Base-by-base conservation (phyloP, 352 stramenopile species). In the Phytophthora multivora region DNA sequence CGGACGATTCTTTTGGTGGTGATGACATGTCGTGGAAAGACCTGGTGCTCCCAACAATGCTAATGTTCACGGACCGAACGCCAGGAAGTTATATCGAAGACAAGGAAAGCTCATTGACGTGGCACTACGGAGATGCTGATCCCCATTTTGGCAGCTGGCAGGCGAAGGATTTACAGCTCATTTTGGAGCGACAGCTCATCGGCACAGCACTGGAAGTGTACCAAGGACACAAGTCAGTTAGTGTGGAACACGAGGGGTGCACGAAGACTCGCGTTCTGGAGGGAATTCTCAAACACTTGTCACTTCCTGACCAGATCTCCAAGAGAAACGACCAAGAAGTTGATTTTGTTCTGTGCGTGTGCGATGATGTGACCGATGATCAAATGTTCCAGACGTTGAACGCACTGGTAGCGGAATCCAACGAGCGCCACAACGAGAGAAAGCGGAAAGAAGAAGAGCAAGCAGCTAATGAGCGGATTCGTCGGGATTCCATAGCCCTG, bases 371-470 rank as follows among this genome's bases (percentile, higher is more conserved):
- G 25, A 93, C 80, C 1, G 89, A 97, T 51, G 88, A 97, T 53
- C 88, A 97, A 74, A 96, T 97, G 88, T 97, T 96, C 63, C 83
- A 94, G 63, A 93, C 82, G 19, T 62, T 97, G 42, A 90, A 92
- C 46, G 75, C 81, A 21, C 66, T 95, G n/a, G 64, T 89, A 21
- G 66, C 66, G 1, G 87, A 94, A 35, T 93, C 86, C 3, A 90
- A 86, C 33, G 80, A 92, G 59, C 79, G 83, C 18, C 79, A 90
- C 28, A 77, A 88, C 38, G 77, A 79, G 39, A 74, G 69, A 45
- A 83, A 82, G 36, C 41, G 59, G 4, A 70, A 75, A 26, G 70
- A 64, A 2, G 59, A 72, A 25, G 70, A 76, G 26, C 61, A 80
- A 50, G 50, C 56, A 6, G 65, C 66, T 35, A 49, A 61, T 47